Evolutionary conservation across 768 basidiomycete species (phyloP).

Genomic region (Lactarius akahatsu): DNA sequence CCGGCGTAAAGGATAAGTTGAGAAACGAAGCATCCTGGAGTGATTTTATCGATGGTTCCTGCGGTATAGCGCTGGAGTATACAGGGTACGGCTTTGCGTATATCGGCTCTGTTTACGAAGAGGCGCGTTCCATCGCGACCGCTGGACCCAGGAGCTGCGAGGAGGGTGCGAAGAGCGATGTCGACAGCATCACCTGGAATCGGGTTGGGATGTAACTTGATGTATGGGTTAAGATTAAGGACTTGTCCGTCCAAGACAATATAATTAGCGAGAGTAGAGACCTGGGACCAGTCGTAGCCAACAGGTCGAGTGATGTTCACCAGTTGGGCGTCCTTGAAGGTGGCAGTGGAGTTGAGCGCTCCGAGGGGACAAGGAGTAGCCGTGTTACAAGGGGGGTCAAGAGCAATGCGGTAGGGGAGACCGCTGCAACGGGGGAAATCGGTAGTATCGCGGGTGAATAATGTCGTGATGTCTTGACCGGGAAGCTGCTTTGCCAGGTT

Average conservation of each 20-base stretch:
- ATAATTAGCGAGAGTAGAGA: slow-evolving; percentile 67
- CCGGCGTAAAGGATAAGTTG: slow-evolving; percentile 86
- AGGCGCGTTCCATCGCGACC: slow-evolving; percentile 91
- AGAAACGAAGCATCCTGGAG: slow-evolving; percentile 93
- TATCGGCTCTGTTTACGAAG: slow-evolving; percentile 69
- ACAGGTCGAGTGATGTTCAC: slow-evolving; percentile 64
- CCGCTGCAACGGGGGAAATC: slow-evolving; percentile 65
- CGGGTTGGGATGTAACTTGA: slow-evolving; percentile 64
- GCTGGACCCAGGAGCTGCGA: slow-evolving; percentile 49
- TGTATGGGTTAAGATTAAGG: slow-evolving; percentile 88
- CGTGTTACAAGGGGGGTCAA: slow-evolving; percentile 67
- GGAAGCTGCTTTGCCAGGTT: slow-evolving; percentile 52
- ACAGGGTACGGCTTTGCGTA: slow-evolving; percentile 73
- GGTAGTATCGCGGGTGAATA: slow-evolving; percentile 71
- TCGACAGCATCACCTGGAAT: slow-evolving; percentile 79
- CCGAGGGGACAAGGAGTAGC: slow-evolving; percentile 66
- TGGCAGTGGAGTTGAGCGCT: slow-evolving; percentile 53
- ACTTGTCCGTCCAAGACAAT: slow-evolving; percentile 93
- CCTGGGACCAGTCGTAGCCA: slow-evolving; percentile 92
- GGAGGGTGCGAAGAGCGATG: slow-evolving; percentile 71
- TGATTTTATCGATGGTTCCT: slow-evolving; percentile 94
- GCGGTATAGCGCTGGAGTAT: slow-evolving; percentile 84
- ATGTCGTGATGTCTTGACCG: slow-evolving; percentile 88
- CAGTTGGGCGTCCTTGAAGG: slow-evolving; percentile 61
- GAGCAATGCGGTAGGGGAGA: slow-evolving; percentile 64